These are phyloP conservation scores for Neopestalotiopsis clavispora DNA, from an alignment of 2,329 filamentous ascomycete genomes.

Conservation along the genomic window DNA sequence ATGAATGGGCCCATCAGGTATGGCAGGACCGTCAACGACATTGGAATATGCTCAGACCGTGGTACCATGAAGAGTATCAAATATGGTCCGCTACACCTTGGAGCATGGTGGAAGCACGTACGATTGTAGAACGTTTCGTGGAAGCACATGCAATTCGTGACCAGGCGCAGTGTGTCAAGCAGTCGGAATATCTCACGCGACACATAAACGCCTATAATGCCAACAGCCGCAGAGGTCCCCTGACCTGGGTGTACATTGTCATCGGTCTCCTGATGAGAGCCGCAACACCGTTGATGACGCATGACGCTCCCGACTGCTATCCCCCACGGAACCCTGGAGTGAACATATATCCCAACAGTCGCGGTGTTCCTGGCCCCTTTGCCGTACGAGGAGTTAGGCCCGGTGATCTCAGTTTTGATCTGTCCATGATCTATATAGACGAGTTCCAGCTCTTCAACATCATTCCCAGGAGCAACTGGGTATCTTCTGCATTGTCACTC, in stretches of 20 bases:
- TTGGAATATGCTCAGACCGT: constrained; percentile 13
- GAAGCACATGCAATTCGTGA: constrained; percentile 14
- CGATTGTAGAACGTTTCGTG: constrained; percentile 10
- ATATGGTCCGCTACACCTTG: constrained; percentile 17
- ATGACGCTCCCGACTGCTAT: background rate
- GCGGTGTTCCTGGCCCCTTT: background rate
- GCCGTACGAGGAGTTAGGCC: background rate
- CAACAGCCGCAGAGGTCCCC: background rate
- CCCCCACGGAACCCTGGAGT: background rate
- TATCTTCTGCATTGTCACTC: background rate
- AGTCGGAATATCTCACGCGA: background rate
- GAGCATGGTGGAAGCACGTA: constrained; percentile 13
- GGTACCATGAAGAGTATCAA: constrained; percentile 14
- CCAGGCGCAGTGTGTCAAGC: background rate
- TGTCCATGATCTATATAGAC: background rate
- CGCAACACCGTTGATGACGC: constrained; percentile 1
- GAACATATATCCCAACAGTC: constrained; percentile 7
- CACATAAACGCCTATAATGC: background rate
- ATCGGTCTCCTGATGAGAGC: constrained; percentile 18
- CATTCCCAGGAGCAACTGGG: background rate
- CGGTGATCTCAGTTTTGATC: background rate
- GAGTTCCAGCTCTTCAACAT: background rate
- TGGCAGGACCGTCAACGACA: background rate
- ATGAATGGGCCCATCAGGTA: background rate
- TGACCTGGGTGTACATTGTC: constrained; percentile 3